Conservation (phyloP, 352 stramenopile species). For the Phytopythium montanum region DNA sequence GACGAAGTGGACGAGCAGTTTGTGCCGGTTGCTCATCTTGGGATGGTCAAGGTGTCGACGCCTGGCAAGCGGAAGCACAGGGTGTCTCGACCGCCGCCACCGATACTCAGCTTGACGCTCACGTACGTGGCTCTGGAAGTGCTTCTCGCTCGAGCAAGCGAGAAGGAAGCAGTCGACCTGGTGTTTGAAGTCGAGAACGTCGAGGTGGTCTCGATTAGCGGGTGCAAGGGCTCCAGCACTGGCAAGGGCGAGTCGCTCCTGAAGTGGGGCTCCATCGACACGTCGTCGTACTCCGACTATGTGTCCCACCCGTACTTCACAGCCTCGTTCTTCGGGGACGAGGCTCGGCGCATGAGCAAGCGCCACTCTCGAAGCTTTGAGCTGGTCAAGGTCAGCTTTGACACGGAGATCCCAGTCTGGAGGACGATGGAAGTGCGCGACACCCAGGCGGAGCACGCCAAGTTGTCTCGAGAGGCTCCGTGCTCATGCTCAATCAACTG, state of each 20-base stretch:
- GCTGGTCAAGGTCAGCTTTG: slow-evolving; percentile 63
- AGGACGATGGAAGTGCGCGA: slow-evolving; percentile 35
- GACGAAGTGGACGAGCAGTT: slow-evolving; percentile 44
- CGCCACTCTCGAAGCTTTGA: slow-evolving; percentile 59
- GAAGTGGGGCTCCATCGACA: slow-evolving; percentile 43
- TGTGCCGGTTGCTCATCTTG: slow-evolving; percentile 80
- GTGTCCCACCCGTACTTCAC: slow-evolving; percentile 79
- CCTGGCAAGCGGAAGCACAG: slow-evolving; percentile 38
- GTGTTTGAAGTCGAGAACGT: slow-evolving; percentile 75
- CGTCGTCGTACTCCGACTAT: slow-evolving; percentile 37
- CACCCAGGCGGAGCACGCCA: slow-evolving; percentile 3
- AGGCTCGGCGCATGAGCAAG: slow-evolving; percentile 39
- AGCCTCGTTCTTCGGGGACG: slow-evolving; percentile 61
- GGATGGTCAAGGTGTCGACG: slow-evolving; percentile 62
- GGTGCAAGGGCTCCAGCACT: slow-evolving; percentile 19
- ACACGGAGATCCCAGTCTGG: slow-evolving; percentile 63
- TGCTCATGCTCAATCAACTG: slow-evolving; percentile 40
- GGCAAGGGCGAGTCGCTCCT: slow-evolving; percentile 32
- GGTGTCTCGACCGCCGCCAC: slow-evolving; percentile 50
- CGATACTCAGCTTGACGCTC: slow-evolving; percentile 49
- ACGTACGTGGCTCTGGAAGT: slow-evolving; percentile 53
- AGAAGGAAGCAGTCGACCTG: slow-evolving; percentile 34
- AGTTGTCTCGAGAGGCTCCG: slow-evolving; percentile 10
- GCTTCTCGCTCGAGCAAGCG: slow-evolving; percentile 25
- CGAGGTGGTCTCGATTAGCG: slow-evolving; percentile 35